Conservation (phyloP, 2,329 filamentous ascomycete species). For the Xylariomycetidae sp. region DNA sequence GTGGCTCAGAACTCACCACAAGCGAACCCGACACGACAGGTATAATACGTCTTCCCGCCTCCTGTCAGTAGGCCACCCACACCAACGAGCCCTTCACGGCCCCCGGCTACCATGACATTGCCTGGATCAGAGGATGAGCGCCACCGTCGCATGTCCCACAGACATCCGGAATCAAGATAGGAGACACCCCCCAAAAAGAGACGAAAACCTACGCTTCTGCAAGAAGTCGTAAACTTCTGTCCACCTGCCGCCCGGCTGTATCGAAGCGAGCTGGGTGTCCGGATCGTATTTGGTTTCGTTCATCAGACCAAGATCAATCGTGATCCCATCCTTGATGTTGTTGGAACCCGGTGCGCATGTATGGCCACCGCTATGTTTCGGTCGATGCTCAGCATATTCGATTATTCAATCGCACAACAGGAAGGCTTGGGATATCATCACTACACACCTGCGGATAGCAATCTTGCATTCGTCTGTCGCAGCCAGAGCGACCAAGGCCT, state of each 20-base stretch:
- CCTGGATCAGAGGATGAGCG: not conserved
- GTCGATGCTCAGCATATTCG: not conserved
- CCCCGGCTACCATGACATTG: constrained; percentile 9
- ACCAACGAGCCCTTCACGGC: constrained; percentile 9
- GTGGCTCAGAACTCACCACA: constrained; percentile 2
- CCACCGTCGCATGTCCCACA: not conserved
- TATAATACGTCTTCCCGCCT: constrained; percentile 13
- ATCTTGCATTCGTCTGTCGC: constrained; percentile 9
- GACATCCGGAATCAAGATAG: too few relatives aligned
- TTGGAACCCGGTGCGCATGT: constrained; percentile 5
- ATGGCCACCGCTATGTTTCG: constrained; percentile 10
- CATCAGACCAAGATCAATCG: constrained; percentile 12
- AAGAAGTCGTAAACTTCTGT: constrained; percentile 6
- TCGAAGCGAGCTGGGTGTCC: constrained; percentile 3
- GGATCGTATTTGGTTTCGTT: constrained; percentile 4
- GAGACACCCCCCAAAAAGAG: too few relatives aligned
- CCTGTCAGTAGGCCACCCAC: constrained; percentile 17
- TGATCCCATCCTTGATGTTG: constrained; percentile 11
- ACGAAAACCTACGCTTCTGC: constrained; percentile 3
- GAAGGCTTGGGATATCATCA: not conserved
- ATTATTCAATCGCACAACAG: not conserved
- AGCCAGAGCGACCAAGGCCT: constrained; percentile 9
- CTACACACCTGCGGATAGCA: constrained; percentile 10
- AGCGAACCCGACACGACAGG: constrained; percentile 3
- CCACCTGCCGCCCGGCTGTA: constrained; percentile 9